Percentiles rank a stretch among this genome's conserved stretches.
These are phyloP conservation scores for Colletotrichum lindemuthianum DNA, from an alignment of 2,329 filamentous ascomycete species.

Conservation along the genomic window DNA sequence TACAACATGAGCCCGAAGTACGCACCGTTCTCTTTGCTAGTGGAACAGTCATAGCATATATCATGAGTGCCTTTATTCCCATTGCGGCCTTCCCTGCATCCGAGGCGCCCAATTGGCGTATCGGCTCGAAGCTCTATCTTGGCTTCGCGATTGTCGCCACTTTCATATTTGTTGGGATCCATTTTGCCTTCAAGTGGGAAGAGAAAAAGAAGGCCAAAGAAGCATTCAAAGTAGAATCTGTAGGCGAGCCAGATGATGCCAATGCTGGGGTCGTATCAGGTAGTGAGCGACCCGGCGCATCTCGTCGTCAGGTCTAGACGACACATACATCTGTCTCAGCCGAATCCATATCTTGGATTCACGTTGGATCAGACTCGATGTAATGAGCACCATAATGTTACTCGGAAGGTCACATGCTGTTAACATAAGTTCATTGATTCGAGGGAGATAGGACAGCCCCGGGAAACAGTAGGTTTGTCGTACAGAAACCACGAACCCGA, in stretches of 20 bases:
- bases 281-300: no score
- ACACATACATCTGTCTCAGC: no score
- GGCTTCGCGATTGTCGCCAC: conserved; percentile 15
- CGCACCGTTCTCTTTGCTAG: conserved; percentile 30
- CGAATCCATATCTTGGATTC: no score
- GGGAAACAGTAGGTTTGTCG: no score
- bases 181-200: conserved; percentile 27
- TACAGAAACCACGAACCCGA: no score
- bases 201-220: conserved; percentile 20
- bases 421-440: no score
- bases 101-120: conserved; percentile 20
- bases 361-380: no score
- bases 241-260: conserved; percentile 20
- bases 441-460: no score
- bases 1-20: conserved; percentile 25
- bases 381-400: no score
- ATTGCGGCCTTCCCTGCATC: conserved; percentile 20
- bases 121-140: conserved; percentile 18
- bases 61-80: conserved; percentile 31
- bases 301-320: no score
- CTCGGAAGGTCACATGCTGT: no score
- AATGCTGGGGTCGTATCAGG: conserved; percentile 2
- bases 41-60: conserved; percentile 15
- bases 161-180: conserved; percentile 18
- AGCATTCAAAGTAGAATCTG: conserved; percentile 7